Evolutionary conservation across 345 rosid genomes (phyloP), one percentile per base, ranked within the genome.

Genomic region (Aquilaria sinensis): DNA sequence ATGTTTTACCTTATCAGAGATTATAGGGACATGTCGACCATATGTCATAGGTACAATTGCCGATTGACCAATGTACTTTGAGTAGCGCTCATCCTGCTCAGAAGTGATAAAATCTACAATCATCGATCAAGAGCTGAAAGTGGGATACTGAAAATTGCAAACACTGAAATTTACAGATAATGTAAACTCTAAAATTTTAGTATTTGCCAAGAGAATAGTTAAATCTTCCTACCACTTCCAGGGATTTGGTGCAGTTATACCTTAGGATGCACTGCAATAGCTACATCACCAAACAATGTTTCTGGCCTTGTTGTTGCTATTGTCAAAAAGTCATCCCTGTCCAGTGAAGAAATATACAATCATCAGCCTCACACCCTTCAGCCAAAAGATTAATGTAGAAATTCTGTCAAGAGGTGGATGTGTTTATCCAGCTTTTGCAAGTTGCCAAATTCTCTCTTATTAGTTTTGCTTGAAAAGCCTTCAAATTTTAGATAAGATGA

Each of bases 41-140:
- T 86, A 93, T 61, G 98, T 93, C 98, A 93, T 83, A 61, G 98
- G 98, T 63, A 93, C 98, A 74, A 93, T 90, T 47, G 90, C 98
- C 86, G 81, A 81, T 80, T 65, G 68, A 51, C 98, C 98, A 63
- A 93, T 78, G 62, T 84, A 93, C 78, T 88, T 85, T 9, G 91
- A 67, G 64, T 90, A 93, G 33, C 96, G 90, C 12, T 88, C 92
- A 72, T 93, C 98, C 98, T 93, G 86, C 71, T 69, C 23, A 66
- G 29, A 37, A 57, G 53, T 8, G 62, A 69, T 58, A 55, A 55
- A 56, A 53, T 46, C 53, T 33, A 12, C 13, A 12, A 49, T 49
- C 16, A 51, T 14, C 53, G 6, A 37, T 30, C 11, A 45, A 54
- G 54, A 58, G 29, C 14, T 23, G 46, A 60, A 48, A 61, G 9